Evolutionary conservation across 2,329 filamentous ascomycete genomes (phyloP).

Genomic region (Neofusicoccum ribis): DNA sequence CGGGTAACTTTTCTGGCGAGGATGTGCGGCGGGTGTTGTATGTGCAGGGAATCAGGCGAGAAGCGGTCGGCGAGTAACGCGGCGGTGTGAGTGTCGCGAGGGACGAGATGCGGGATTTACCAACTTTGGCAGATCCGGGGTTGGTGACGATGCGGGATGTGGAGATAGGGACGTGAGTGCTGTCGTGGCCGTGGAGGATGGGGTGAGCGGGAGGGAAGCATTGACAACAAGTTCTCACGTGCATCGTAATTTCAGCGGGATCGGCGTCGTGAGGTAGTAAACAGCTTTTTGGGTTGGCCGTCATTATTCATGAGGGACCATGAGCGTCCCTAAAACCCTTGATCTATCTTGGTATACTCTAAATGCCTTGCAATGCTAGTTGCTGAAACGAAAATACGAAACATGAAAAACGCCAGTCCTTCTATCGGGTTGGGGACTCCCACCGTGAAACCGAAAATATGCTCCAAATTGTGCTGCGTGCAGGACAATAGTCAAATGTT

Average conservation of each 20-base stretch:
- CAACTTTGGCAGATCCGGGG: constrained; percentile 13
- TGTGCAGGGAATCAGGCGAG: not conserved
- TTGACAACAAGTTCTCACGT: not conserved
- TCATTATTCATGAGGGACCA: constrained; percentile 4
- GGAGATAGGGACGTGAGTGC: not conserved
- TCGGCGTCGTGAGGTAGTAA: not conserved
- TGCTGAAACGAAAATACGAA: not conserved
- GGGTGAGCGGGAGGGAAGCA: not conserved
- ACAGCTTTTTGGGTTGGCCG: constrained; percentile 2
- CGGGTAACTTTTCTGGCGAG: not conserved
- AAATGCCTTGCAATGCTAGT: constrained; percentile 2
- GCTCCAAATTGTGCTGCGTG: not conserved
- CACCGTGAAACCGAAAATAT: not conserved
- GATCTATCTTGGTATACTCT: constrained; percentile 16
- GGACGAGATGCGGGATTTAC: constrained; percentile 11
- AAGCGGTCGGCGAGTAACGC: not conserved
- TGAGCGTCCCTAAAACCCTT: not conserved
- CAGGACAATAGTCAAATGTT: not conserved
- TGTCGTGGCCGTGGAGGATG: not conserved
- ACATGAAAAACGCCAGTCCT: constrained; percentile 1
- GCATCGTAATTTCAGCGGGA: not conserved
- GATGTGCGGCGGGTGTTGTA: not conserved
- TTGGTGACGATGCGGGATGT: not conserved
- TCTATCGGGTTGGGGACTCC: not conserved
- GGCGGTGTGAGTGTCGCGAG: not conserved